Conservation (phyloP, 352 stramenopile species). For the Blastocystis hominis region DNA sequence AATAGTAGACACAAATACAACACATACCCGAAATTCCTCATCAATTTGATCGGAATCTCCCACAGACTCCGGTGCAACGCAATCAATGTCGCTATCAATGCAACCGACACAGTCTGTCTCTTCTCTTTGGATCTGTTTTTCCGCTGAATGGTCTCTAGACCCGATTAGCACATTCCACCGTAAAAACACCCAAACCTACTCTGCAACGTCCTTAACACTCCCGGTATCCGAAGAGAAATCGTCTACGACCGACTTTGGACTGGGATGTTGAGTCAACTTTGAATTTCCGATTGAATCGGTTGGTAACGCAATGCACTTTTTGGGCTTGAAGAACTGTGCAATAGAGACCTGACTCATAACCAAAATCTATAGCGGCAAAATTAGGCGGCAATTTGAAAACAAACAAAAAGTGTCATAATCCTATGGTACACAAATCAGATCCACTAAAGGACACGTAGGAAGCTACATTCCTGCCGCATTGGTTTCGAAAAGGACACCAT, state of each 20-base stretch:
- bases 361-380: neutral
- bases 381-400: neutral
- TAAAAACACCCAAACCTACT: neutral
- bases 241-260: neutral
- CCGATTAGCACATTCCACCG: neutral
- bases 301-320: neutral
- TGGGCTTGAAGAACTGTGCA: slow-evolving; percentile 42
- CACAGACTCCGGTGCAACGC: neutral
- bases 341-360: slow-evolving; percentile 35
- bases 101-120: too few relatives aligned
- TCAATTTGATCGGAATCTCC: neutral
- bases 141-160: neutral
- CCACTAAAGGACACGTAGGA: slow-evolving; percentile 18
- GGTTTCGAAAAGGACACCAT: slow-evolving; percentile 2
- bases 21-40: slow-evolving; percentile 40
- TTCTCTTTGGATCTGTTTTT: neutral
- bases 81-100: neutral
- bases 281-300: neutral
- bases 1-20: neutral
- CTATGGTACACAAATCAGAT: slow-evolving; percentile 23
- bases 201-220: neutral
- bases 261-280: neutral
- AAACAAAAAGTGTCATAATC: neutral
- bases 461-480: neutral
- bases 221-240: neutral